Percentiles rank a stretch among this genome's conserved stretches.
These are phyloP conservation scores for Hypocrella siamensis DNA, from an alignment of 2,329 filamentous ascomycete species.

Conservation along the genomic window DNA sequence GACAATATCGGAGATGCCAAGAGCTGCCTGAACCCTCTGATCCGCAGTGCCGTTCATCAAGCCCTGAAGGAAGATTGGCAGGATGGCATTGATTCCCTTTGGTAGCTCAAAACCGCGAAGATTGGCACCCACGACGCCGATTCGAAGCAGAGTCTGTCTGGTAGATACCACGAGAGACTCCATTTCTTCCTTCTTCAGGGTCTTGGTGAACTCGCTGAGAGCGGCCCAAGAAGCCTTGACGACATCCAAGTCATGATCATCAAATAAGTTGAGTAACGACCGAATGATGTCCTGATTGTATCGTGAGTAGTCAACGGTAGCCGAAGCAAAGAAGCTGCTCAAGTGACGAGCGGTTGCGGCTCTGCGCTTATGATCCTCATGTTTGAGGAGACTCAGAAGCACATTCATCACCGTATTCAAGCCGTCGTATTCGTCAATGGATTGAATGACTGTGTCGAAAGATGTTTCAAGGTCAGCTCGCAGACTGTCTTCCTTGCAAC, in stretches of 20 bases:
- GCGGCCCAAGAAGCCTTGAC: slow-evolving; percentile 84
- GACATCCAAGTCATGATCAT: slow-evolving; percentile 68
- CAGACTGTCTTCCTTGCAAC: slow-evolving; percentile 58
- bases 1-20: slow-evolving; percentile 90
- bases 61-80: slow-evolving; percentile 95
- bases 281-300: slow-evolving; percentile 95
- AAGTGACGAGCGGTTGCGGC: slow-evolving; percentile 65
- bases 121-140: slow-evolving; percentile 73
- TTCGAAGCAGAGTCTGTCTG: slow-evolving; percentile 69
- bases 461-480: slow-evolving; percentile 58
- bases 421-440: slow-evolving; percentile 91
- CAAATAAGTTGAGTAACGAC: slow-evolving; percentile 78
- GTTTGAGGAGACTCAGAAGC: slow-evolving; percentile 72
- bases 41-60: slow-evolving; percentile 92
- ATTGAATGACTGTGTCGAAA: slow-evolving; percentile 79
- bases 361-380: slow-evolving; percentile 79
- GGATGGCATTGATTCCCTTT: slow-evolving; percentile 90
- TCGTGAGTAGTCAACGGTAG: slow-evolving; percentile 78
- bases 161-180: slow-evolving; percentile 80
- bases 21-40: slow-evolving; percentile 77
- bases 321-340: slow-evolving; percentile 68
- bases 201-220: slow-evolving; percentile 74
- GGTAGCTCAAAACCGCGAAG: slow-evolving; percentile 81
- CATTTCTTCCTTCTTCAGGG: slow-evolving; percentile 94
- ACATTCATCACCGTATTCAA: slow-evolving; percentile 93